Conservation (phyloP, 306 rosid species). For the Casuarina cunninghamiana region DNA sequence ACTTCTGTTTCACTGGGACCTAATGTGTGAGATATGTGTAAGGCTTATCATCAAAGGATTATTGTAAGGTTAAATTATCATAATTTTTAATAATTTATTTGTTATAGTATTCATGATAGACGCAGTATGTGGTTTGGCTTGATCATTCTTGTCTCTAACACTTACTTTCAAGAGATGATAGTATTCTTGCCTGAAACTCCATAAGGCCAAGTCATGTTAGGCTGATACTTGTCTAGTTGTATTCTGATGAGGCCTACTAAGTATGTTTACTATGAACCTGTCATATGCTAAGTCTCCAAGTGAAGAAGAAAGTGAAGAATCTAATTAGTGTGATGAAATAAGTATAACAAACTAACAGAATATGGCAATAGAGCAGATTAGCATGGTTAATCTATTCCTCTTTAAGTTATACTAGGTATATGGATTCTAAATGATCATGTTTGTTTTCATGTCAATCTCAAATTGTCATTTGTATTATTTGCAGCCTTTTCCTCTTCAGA, state of each 20-base stretch:
- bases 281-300: background rate
- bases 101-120: background rate
- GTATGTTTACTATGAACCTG: background rate
- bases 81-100: background rate
- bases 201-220: background rate
- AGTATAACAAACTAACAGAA: background rate
- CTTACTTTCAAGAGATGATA: background rate
- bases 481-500: constrained; percentile 93
- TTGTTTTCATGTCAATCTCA: constrained; percentile 17
- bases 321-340: background rate
- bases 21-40: background rate
- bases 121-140: background rate
- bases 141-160: background rate
- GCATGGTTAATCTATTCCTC: background rate
- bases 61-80: background rate
- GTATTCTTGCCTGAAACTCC: constrained; percentile 1
- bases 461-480: constrained; percentile 34
- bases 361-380: background rate
- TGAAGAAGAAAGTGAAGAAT: background rate
- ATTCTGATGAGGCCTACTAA: background rate
- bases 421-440: constrained; percentile 2
- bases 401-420: constrained; percentile 2
- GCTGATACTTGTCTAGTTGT: background rate
- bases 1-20: background rate
- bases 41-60: background rate